Evolutionary conservation across 306 rosid genomes (phyloP), one percentile per base, ranked within the genome.

Genomic region (Potentilla sterilis): DNA sequence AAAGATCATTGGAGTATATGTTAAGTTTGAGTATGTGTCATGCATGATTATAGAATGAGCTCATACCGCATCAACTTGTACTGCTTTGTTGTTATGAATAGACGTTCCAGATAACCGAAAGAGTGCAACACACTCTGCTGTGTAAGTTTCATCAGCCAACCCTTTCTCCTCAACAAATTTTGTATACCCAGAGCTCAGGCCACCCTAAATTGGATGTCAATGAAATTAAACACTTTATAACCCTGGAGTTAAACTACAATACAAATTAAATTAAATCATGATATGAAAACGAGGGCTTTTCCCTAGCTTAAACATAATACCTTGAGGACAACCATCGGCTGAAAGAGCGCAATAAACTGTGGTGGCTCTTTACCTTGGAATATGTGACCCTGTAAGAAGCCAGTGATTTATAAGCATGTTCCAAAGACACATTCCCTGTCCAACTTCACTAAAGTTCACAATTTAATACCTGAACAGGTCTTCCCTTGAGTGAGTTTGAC

Each of bases 11-110:
- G 28, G 28, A 28, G 43, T 16, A 42, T 18, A 15, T 3, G 8
- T 15, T 37, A 64, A 12, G 3, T 43, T 46, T 38, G 64, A 21
- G 42, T 2, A 52, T 21, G 28, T 19, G 5, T 70, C 43, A 59
- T 34, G 34, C 19, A 2, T 13, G 48, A 28, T 37, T 5, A 68
- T 46, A 74, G 24, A 76, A 78, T 40, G 52, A 75, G 64, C 43
- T 77, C 98, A 61, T 92, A 96, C 99, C 81, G 96, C 85, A 73
- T 90, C 93, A 81, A 96, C 98, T 96, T 96, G 99, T 79, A 86
- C 76, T 16, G 88, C 88, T 85, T 92, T 96, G 79, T 86, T 90
- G 80, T 96, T 96, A 78, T 96, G 98, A 79, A 68, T 57, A 16
- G 98, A 88, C 52, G 88, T 91, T 83, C 93, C 96, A 48, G 98